A percentile compares a stretch with the other conserved stretches of the same genome.
Conservation (phyloP, 768 basidiomycete species). For the Leccinum boreale region DNA sequence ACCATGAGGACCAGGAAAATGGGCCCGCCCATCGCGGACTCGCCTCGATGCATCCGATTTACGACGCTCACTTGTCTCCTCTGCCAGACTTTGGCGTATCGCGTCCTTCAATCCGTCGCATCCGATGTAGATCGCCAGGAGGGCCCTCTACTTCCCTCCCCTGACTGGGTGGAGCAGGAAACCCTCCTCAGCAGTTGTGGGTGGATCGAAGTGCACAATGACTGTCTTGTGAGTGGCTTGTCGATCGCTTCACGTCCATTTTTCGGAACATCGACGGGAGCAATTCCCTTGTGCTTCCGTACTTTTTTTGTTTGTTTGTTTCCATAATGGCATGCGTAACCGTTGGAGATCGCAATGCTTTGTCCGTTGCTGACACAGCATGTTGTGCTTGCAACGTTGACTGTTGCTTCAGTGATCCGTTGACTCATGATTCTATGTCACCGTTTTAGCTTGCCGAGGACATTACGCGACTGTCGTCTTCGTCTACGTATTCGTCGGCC, state of each 20-base stretch:
- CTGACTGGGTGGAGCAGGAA: slow-evolving; percentile 77
- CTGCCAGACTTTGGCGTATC: slow-evolving; percentile 65
- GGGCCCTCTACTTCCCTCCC: slow-evolving; percentile 63
- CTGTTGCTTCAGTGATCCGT: slow-evolving; percentile 1
- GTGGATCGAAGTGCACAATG: slow-evolving; percentile 69
- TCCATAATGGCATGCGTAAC: background rate
- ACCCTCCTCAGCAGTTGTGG: slow-evolving; percentile 63
- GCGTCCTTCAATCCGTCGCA: slow-evolving; percentile 59
- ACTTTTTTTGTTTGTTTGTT: background rate
- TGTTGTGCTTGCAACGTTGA: slow-evolving; percentile 1
- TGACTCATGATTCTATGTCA: slow-evolving; percentile 16
- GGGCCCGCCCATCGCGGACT: slow-evolving; percentile 39
- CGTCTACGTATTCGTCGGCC: slow-evolving; percentile 40
- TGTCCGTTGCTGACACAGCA: slow-evolving; percentile 5
- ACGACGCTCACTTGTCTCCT: slow-evolving; percentile 67
- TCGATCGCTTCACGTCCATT: background rate
- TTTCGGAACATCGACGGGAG: background rate
- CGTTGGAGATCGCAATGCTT: slow-evolving; percentile 2
- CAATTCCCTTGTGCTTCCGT: slow-evolving; percentile 4
- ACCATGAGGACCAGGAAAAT: slow-evolving; percentile 62
- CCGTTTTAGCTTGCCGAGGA: slow-evolving; percentile 26
- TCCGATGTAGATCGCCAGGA: slow-evolving; percentile 57
- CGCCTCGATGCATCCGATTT: slow-evolving; percentile 53
- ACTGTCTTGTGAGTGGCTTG: slow-evolving; percentile 60
- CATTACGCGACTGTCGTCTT: slow-evolving; percentile 32